Evolutionary conservation across 2,329 filamentous ascomycete species (phyloP).

Genomic region (Claviceps lovelessii): DNA sequence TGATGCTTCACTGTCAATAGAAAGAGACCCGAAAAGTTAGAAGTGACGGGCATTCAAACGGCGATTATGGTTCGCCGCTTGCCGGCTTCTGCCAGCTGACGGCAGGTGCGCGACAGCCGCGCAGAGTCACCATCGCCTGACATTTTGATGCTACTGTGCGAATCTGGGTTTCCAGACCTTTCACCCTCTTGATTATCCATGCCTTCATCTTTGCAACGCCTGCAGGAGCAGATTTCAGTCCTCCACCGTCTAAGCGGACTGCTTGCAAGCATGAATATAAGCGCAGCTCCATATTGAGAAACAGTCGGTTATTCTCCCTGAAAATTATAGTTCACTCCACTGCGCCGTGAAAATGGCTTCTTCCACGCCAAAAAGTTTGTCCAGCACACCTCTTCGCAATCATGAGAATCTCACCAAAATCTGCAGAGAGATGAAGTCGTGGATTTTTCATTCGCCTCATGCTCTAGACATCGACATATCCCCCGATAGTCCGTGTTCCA

Average conservation of each 20-base stretch:
- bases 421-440: slow-evolving; percentile 3
- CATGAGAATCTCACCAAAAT: neutral
- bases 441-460: neutral
- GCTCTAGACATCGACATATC: neutral
- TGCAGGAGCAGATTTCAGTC: neutral
- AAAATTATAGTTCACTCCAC: neutral
- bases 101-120: neutral
- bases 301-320: neutral
- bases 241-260: neutral
- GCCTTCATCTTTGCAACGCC: neutral
- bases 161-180: neutral
- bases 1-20: neutral
- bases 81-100: neutral
- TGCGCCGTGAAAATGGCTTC: neutral
- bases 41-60: neutral
- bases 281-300: neutral
- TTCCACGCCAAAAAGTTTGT: neutral
- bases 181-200: neutral
- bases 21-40: neutral
- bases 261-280: neutral
- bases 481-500: neutral
- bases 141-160: neutral
- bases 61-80: neutral
- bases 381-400: neutral
- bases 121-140: neutral